Conservation (phyloP, 148 eudicot species). For the Dysphania ambrosioides region DNA sequence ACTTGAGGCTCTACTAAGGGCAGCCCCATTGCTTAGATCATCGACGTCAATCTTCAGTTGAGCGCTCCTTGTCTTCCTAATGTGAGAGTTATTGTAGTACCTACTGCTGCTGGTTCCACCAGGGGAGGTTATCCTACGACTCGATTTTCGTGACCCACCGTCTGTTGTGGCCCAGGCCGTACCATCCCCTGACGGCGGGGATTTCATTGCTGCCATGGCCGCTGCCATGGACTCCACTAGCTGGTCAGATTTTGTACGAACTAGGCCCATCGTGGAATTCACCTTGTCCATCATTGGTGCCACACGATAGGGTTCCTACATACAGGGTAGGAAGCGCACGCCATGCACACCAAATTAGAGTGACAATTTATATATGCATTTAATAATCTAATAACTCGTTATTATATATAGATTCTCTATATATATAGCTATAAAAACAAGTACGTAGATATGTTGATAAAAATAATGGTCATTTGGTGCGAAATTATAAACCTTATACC, state of each 20-base stretch:
- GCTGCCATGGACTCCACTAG: conserved; percentile 54
- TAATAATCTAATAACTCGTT: neutral
- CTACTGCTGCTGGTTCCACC: conserved; percentile 38
- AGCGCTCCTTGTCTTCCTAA: conserved; percentile 83
- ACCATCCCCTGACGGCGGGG: conserved; percentile 26
- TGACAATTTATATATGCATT: neutral
- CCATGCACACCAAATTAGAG: neutral
- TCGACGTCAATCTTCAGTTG: conserved; percentile 59
- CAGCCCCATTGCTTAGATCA: conserved; percentile 77
- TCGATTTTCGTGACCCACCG: conserved; percentile 47
- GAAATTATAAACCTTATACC: too few species aligned
- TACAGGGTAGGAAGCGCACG: neutral
- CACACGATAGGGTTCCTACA: neutral
- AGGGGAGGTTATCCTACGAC: conserved; percentile 38
- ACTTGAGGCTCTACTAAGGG: conserved; percentile 87
- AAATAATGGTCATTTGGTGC: too few species aligned
- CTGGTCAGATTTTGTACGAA: conserved; percentile 78
- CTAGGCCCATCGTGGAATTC: conserved; percentile 38
- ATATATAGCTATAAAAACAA: too few species aligned
- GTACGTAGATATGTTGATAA: too few species aligned
- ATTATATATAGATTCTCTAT: too few species aligned
- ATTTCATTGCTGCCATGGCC: conserved; percentile 45
- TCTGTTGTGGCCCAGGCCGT: conserved; percentile 20
- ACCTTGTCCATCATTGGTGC: conserved; percentile 47
- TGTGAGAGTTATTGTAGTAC: conserved; percentile 44